Conservation (phyloP, 768 basidiomycete species). For the Russula foetens region DNA sequence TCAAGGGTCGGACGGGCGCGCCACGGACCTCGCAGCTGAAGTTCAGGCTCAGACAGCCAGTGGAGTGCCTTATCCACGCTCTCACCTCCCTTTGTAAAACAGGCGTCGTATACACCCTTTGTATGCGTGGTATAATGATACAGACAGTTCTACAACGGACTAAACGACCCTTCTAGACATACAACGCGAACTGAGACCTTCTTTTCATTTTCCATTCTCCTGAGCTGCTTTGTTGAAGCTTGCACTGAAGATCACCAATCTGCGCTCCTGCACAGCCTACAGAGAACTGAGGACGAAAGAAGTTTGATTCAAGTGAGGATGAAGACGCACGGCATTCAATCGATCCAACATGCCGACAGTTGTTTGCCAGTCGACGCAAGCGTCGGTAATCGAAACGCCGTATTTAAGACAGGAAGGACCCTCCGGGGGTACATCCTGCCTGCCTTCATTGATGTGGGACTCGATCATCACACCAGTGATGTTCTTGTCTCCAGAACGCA, state of each 20-base stretch:
- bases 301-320: background rate
- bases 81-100: too few relatives aligned
- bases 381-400: slow-evolving; percentile 87
- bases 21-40: too few relatives aligned
- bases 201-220: background rate
- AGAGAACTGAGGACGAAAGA: background rate
- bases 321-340: slow-evolving; percentile 44
- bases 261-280: slow-evolving; percentile 14
- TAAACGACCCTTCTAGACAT: background rate
- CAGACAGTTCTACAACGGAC: background rate
- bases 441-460: slow-evolving; percentile 84
- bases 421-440: slow-evolving; percentile 74
- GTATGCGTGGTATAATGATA: background rate
- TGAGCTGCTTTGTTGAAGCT: background rate
- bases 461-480: slow-evolving; percentile 98
- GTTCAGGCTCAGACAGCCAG: too few relatives aligned
- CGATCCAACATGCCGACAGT: slow-evolving; percentile 70
- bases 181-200: background rate
- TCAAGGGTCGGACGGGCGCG: too few relatives aligned
- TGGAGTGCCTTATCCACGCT: too few relatives aligned
- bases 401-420: slow-evolving; percentile 64
- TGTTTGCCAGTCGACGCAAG: slow-evolving; percentile 79
- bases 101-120: background rate
- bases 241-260: background rate
- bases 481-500: slow-evolving; percentile 53